Evolutionary conservation across 306 rosid genomes (phyloP).

Genomic region (Herpetospermum pedunculosum): DNA sequence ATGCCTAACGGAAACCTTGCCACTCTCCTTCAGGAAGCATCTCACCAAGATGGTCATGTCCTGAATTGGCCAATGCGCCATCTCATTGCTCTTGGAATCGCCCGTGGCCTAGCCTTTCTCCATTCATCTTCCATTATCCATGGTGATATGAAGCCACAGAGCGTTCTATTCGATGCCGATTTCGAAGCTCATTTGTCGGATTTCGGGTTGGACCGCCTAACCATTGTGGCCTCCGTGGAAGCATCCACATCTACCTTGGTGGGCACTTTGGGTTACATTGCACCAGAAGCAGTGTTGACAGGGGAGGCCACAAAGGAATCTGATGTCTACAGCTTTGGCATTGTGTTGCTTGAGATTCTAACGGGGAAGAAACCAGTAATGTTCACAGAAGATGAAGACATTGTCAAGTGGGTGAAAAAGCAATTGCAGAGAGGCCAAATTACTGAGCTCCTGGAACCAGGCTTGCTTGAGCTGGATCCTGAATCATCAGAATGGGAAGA

Average conservation of each 20-base stretch:
- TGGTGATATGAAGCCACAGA: slow-evolving; percentile 77
- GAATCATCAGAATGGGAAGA: slow-evolving; percentile 98
- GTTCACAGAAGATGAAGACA: slow-evolving; percentile 90
- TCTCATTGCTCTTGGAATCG: slow-evolving; percentile 85
- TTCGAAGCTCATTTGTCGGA: slow-evolving; percentile 92
- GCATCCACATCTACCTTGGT: slow-evolving; percentile 52
- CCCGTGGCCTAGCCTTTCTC: slow-evolving; percentile 82
- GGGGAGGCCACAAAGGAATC: slow-evolving; percentile 78
- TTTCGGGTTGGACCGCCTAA: slow-evolving; percentile 65
- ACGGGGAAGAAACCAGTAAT: slow-evolving; percentile 85
- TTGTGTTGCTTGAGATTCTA: slow-evolving; percentile 63
- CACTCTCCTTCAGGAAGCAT: slow-evolving; percentile 95
- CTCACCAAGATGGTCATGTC: slow-evolving; percentile 96
- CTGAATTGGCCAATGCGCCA: slow-evolving; percentile 99
- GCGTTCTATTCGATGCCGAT: slow-evolving; percentile 80
- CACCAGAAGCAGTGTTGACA: slow-evolving; percentile 69
- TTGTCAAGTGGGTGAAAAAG: slow-evolving; percentile 91
- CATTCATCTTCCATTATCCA: slow-evolving; percentile 69
- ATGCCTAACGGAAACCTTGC: slow-evolving; percentile 98
- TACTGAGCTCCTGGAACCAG: slow-evolving; percentile 76
- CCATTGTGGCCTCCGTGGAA: slow-evolving; percentile 35
- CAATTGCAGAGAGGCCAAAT: slow-evolving; percentile 85
- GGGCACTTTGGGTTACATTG: slow-evolving; percentile 75
- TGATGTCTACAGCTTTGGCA: slow-evolving; percentile 88
- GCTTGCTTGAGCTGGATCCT: slow-evolving; percentile 83